A percentile compares a stretch with the other conserved stretches of the same genome.
Conservation (phyloP, 2,329 filamentous ascomycete species). For the Ophiosphaerella korrae region DNA sequence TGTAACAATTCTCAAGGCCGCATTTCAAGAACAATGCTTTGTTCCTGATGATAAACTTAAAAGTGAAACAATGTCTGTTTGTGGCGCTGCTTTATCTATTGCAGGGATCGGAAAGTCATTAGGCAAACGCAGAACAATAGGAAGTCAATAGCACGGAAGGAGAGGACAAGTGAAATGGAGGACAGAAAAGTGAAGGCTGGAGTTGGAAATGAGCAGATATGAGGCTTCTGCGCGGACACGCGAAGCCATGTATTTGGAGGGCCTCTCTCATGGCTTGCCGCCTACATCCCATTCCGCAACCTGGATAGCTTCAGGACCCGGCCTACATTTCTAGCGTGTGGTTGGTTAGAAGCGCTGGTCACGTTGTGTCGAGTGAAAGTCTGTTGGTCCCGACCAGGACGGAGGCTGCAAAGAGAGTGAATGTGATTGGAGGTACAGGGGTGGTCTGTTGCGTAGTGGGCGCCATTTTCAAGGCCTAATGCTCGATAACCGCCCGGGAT, state of each 20-base stretch:
- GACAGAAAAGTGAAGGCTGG: conserved; percentile 12
- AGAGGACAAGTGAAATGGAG: conserved; percentile 9
- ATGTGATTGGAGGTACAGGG: conserved; percentile 42
- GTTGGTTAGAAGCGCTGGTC: conserved; percentile 34
- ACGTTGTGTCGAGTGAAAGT: conserved; percentile 30
- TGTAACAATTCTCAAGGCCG: conserved; percentile 5
- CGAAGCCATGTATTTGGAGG: conserved; percentile 32
- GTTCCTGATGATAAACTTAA: conserved; percentile 17
- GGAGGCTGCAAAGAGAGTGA: conserved; percentile 20
- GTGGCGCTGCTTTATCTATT: conserved; percentile 32
- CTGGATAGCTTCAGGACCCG: conserved; percentile 31
- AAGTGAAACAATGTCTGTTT: conserved; percentile 37
- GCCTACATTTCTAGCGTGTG: conserved; percentile 16
- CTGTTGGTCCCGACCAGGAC: conserved; percentile 31
- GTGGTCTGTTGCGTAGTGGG: conserved; percentile 35
- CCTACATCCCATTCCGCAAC: conserved; percentile 34
- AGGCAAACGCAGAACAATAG: conserved; percentile 16
- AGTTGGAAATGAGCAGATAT: conserved; percentile 19
- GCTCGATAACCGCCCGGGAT: conserved; percentile 45
- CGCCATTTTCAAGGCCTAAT: conserved; percentile 39
- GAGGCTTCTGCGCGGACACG: conserved; percentile 29
- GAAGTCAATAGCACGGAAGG: conserved; percentile 13
- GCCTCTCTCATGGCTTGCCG: conserved; percentile 20
- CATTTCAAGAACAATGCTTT: conserved; percentile 30
- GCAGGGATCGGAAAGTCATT: conserved; percentile 24